Conservation (phyloP, 257 asterid species). For the Leptodermis oblonga region DNA sequence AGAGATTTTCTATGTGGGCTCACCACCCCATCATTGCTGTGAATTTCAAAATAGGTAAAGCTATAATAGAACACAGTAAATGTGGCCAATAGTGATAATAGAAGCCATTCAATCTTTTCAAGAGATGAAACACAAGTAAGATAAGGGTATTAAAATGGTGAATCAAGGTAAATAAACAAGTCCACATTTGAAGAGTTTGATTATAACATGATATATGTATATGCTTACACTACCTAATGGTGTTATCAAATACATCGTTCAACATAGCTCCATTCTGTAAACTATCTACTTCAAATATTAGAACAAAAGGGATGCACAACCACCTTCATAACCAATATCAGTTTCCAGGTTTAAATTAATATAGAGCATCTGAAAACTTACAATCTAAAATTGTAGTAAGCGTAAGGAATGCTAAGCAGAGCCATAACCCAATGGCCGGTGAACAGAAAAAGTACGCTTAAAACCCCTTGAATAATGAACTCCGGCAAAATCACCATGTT, state of each 20-base stretch:
- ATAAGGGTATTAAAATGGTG: neutral
- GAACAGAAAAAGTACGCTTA: constrained; percentile 65
- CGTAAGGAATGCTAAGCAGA: constrained; percentile 61
- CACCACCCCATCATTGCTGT: neutral
- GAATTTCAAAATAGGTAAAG: neutral
- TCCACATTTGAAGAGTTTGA: neutral
- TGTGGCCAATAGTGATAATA: neutral
- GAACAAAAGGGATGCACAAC: constrained; percentile 1
- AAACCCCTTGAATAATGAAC: constrained; percentile 71
- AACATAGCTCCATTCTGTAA: neutral
- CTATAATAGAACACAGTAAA: neutral
- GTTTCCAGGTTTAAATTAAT: neutral
- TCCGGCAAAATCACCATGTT: constrained; percentile 71
- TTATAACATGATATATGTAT: neutral
- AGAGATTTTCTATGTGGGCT: neutral
- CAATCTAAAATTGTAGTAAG: constrained; percentile 70
- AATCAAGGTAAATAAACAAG: neutral
- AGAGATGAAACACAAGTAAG: neutral
- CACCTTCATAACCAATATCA: neutral
- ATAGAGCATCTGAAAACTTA: constrained; percentile 40
- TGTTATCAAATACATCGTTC: neutral
- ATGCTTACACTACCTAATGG: neutral
- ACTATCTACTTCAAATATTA: neutral
- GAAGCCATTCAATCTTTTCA: neutral
- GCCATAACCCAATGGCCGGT: constrained; percentile 91